Conservation (phyloP, 345 rosid species). For the Streptanthus diversifolius region DNA sequence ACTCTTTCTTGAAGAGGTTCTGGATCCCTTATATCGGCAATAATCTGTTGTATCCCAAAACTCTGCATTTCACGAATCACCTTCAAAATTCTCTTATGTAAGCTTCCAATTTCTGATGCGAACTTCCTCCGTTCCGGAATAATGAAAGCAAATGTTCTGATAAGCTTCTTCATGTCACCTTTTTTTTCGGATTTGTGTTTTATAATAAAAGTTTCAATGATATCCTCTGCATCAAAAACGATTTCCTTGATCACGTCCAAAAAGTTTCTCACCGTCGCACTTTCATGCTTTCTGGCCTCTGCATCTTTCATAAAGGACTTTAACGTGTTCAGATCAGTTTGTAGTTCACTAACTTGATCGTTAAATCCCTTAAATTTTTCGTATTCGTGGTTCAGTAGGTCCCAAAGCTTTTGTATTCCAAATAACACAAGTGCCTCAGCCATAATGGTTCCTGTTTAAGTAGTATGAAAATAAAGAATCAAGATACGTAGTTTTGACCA, state of each 20-base stretch:
- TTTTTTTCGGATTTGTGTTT: not conserved
- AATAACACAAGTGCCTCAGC: conserved; percentile 6
- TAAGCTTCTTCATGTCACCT: not conserved
- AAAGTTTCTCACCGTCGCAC: conserved; percentile 15
- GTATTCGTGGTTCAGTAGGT: conserved; percentile 7
- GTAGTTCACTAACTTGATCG: conserved; percentile 6
- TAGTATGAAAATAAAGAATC: too few relatives aligned
- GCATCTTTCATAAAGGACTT: conserved; percentile 32
- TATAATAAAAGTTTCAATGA: conserved; percentile 26
- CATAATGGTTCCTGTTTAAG: not conserved
- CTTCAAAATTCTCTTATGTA: too few relatives aligned
- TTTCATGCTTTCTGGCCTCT: conserved; percentile 21
- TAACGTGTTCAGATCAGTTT: conserved; percentile 21
- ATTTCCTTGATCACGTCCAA: conserved; percentile 27
- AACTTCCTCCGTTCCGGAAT: not conserved
- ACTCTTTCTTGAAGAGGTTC: not conserved
- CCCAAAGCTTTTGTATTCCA: conserved; percentile 19
- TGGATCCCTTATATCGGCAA: too few relatives aligned
- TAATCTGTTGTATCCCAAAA: too few relatives aligned
- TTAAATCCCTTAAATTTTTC: not conserved
- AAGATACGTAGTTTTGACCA: too few relatives aligned
- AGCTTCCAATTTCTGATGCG: not conserved
- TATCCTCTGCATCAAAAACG: conserved; percentile 29
- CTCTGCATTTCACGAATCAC: too few relatives aligned
- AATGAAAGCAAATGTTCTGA: not conserved